These are phyloP conservation scores for Salix dunnii DNA, from an alignment of 345 rosid species.

Conservation along the genomic window DNA sequence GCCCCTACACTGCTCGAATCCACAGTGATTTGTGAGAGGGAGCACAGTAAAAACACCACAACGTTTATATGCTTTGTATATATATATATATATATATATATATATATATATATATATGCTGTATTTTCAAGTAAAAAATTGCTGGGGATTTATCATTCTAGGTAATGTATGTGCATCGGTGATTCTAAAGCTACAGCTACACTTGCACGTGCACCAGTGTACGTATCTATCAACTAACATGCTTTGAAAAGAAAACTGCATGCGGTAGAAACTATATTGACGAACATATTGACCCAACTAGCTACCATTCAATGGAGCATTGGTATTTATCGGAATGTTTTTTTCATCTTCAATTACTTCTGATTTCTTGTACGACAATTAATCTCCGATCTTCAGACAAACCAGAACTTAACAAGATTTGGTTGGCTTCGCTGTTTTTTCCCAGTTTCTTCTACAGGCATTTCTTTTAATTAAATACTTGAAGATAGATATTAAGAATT, in stretches of 20 bases:
- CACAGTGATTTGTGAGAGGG: too few relatives aligned
- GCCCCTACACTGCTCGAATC: too few relatives aligned
- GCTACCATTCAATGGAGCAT: constrained; percentile 12
- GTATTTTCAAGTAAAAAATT: background rate
- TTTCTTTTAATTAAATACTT: too few relatives aligned
- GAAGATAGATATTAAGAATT: too few relatives aligned
- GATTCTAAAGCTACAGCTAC: too few relatives aligned
- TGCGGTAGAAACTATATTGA: background rate
- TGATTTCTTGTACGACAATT: background rate
- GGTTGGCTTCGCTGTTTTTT: too few relatives aligned
- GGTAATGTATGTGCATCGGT: too few relatives aligned
- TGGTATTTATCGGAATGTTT: background rate
- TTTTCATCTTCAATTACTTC: background rate
- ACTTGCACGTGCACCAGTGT: background rate
- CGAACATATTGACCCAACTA: background rate
- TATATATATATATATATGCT: background rate
- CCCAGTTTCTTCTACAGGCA: too few relatives aligned
- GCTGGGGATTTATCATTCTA: background rate
- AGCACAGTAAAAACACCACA: too few relatives aligned
- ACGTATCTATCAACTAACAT: background rate
- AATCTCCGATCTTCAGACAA: background rate
- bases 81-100: background rate
- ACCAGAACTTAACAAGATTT: background rate
- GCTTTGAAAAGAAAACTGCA: background rate
- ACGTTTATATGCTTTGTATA: too few relatives aligned